Conservation (phyloP, 2,329 filamentous ascomycete species). For the Colletotrichum sp. region DNA sequence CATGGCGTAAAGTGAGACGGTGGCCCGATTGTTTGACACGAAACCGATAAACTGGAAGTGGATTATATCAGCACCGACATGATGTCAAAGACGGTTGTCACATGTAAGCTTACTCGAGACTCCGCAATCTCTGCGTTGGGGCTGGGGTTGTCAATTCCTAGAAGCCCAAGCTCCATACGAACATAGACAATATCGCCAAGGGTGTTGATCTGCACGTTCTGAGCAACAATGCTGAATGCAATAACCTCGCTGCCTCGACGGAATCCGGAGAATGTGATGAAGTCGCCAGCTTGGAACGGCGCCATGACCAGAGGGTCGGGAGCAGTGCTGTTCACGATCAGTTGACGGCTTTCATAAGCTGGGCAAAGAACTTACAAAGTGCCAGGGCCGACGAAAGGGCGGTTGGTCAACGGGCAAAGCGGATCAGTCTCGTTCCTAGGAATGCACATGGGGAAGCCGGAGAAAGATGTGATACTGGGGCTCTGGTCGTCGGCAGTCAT, state of each 20-base stretch:
- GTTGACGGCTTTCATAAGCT: background rate
- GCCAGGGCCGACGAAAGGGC: constrained; percentile 35
- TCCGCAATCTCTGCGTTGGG: constrained; percentile 39
- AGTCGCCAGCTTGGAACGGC: constrained; percentile 40
- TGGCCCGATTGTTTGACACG: constrained; percentile 36
- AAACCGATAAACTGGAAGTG: constrained; percentile 36
- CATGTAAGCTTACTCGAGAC: constrained; percentile 32
- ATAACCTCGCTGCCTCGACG: constrained; percentile 34
- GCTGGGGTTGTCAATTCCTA: constrained; percentile 39
- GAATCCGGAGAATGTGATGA: constrained; percentile 38
- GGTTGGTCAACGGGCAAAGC: constrained; percentile 40
- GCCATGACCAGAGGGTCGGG: constrained; percentile 40
- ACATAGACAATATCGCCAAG: constrained; percentile 36
- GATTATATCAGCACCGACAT: background rate
- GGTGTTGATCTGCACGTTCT: constrained; percentile 41
- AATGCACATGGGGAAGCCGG: constrained; percentile 58
- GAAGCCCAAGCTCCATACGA: constrained; percentile 37
- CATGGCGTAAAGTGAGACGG: constrained; percentile 37
- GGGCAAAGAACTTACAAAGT: constrained; percentile 32
- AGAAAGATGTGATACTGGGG: constrained; percentile 50
- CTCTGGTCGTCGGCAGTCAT: constrained; percentile 53
- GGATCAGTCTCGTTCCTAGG: constrained; percentile 41
- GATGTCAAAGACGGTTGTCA: background rate
- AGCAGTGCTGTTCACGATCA: constrained; percentile 28
- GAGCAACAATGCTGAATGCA: constrained; percentile 38